phyloP scores from a whole-genome alignment of 2,329 filamentous ascomycete genomes.

The Emydomyces testavorans region DNA sequence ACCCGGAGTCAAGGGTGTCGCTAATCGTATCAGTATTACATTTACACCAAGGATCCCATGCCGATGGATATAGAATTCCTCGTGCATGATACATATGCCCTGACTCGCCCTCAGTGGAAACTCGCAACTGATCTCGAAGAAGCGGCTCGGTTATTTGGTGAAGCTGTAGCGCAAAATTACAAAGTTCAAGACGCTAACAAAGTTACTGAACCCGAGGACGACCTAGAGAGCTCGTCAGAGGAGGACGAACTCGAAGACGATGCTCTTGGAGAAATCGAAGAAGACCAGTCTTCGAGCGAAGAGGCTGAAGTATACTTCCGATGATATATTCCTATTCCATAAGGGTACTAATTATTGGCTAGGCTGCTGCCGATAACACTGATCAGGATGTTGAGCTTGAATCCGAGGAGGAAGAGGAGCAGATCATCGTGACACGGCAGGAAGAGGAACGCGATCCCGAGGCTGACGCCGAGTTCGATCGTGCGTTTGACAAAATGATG shows the following conservation, averaged over 20 bases:
- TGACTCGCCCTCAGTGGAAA: conserved; percentile 87
- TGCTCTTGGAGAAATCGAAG: conserved; percentile 43
- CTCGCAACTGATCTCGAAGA: conserved; percentile 69
- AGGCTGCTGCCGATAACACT: conserved; percentile 31
- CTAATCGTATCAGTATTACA: conserved; percentile 59
- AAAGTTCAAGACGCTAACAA: conserved; percentile 65
- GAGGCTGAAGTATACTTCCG: conserved; percentile 33
- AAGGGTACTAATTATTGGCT: conserved; percentile 13
- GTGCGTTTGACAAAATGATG: conserved; percentile 98
- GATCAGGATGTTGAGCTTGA: conserved; percentile 40
- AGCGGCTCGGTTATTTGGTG: conserved; percentile 68
- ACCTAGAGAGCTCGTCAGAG: conserved; percentile 56
- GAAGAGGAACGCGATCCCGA: conserved; percentile 87
- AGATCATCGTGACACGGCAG: conserved; percentile 80
- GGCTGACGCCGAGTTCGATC: conserved; percentile 92
- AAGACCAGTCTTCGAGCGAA: conserved; percentile 43
- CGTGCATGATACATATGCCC: conserved; percentile 77
- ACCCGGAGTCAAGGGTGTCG: not conserved
- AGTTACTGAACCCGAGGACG: conserved; percentile 58
- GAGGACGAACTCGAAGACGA: conserved; percentile 65
- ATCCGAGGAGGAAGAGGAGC: conserved; percentile 66
- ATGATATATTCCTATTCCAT: not conserved
- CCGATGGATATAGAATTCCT: conserved; percentile 98
- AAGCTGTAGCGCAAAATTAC: conserved; percentile 83
- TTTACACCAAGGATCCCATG: conserved; percentile 74